Conservation (phyloP, 2,329 filamentous ascomycete species). For the Trichoderma sp. region DNA sequence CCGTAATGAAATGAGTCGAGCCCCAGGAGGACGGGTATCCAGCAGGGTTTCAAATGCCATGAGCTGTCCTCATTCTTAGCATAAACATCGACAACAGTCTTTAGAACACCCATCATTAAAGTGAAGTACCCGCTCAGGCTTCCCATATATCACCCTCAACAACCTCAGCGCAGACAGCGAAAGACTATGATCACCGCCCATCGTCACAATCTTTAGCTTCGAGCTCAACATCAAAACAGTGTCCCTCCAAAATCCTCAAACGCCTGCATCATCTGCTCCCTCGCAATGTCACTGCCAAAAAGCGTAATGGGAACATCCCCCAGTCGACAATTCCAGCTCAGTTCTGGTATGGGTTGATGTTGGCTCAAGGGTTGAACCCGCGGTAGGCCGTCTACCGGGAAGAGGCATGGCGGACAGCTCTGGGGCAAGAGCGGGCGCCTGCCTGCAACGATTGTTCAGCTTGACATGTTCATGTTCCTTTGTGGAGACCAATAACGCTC, state of each 20-base stretch:
- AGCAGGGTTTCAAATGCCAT: constrained; percentile 80
- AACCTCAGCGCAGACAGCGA: constrained; percentile 71
- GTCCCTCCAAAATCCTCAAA: constrained; percentile 67
- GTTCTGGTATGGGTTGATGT: constrained; percentile 80
- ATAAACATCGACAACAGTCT: background rate
- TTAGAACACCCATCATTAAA: constrained; percentile 58
- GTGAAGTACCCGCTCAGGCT: constrained; percentile 70
- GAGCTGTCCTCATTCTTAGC: constrained; percentile 45
- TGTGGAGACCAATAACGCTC: background rate
- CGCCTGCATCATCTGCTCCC: constrained; percentile 82
- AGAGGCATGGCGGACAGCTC: constrained; percentile 83
- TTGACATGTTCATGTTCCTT: background rate
- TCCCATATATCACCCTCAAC: constrained; percentile 63
- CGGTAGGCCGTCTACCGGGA: constrained; percentile 78
- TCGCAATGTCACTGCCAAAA: constrained; percentile 80
- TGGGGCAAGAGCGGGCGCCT: constrained; percentile 81
- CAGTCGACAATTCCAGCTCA: constrained; percentile 87
- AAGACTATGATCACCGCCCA: constrained; percentile 75
- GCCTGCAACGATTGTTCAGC: background rate
- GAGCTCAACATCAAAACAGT: constrained; percentile 43
- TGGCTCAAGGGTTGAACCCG: constrained; percentile 78
- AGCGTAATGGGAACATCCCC: constrained; percentile 88
- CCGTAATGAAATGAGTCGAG: constrained; percentile 77
- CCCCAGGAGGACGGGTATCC: constrained; percentile 80
- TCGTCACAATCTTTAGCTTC: constrained; percentile 64